Evolutionary conservation across 2,329 filamentous ascomycete genomes (phyloP).

Genomic region (Pseudocercospora vitis): DNA sequence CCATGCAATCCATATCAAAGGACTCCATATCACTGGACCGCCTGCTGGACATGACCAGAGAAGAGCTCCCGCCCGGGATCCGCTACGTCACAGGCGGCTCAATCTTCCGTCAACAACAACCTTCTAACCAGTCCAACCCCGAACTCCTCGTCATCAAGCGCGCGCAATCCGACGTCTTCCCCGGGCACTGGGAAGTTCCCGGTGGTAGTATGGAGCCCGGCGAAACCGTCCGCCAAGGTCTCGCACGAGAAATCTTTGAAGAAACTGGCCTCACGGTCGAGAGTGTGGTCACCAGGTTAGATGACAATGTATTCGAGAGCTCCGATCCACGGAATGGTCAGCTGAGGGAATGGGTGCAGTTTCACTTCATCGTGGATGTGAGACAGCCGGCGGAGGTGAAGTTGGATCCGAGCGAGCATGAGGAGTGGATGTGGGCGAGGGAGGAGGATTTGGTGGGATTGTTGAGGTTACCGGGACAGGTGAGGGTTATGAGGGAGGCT

Average conservation of each 20-base stretch:
- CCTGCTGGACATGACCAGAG: constrained; percentile 9
- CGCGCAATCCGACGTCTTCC: constrained; percentile 14
- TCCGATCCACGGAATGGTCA: not conserved
- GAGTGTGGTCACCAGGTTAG: constrained; percentile 8
- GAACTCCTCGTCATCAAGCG: constrained; percentile 16
- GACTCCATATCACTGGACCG: not conserved
- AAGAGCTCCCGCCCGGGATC: constrained; percentile 8
- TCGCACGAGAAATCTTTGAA: constrained; percentile 15
- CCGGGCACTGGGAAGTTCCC: constrained; percentile 17
- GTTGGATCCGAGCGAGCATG: constrained; percentile 18
- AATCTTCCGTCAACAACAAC: constrained; percentile 6
- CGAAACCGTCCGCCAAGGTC: constrained; percentile 13
- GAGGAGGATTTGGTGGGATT: constrained; percentile 9
- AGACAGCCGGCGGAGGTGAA: constrained; percentile 5
- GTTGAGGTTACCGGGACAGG: constrained; percentile 12
- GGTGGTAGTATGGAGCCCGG: constrained; percentile 17
- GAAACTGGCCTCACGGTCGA: constrained; percentile 14
- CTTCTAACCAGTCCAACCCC: not conserved
- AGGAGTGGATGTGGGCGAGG: constrained; percentile 14
- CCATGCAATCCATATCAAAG: not conserved
- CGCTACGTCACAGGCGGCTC: constrained; percentile 15
- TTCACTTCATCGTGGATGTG: constrained; percentile 13
- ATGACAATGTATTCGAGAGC: not conserved
- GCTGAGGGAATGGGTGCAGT: constrained; percentile 8
- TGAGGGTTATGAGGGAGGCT: constrained; percentile 13